Percentiles rank a stretch among this genome's conserved stretches.
These are phyloP conservation scores for Lojkania enalia DNA, from an alignment of 2,329 filamentous ascomycete species.

Conservation along the genomic window DNA sequence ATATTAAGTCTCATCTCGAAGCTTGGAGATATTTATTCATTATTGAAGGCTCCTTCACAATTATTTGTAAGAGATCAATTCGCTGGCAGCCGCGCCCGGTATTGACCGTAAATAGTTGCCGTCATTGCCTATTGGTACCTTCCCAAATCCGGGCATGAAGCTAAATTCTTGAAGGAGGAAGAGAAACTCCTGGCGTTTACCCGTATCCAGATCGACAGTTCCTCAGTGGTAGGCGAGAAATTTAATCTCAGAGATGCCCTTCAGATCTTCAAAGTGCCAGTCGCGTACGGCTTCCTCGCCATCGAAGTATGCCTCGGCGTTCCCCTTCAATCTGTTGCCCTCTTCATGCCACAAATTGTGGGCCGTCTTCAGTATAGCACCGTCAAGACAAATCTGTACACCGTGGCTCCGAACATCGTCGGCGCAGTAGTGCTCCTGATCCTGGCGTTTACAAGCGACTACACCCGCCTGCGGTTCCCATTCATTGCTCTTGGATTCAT, in stretches of 20 bases:
- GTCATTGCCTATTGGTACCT: slow-evolving; percentile 71
- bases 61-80: slow-evolving; percentile 48
- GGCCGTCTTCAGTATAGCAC: slow-evolving; percentile 55
- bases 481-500: slow-evolving; percentile 75
- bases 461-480: slow-evolving; percentile 67
- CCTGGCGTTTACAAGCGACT: slow-evolving; percentile 72
- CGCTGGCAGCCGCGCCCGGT: slow-evolving; percentile 26
- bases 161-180: slow-evolving; percentile 65
- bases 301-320: slow-evolving; percentile 65
- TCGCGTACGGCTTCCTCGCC: slow-evolving; percentile 57
- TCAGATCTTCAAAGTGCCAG: slow-evolving; percentile 57
- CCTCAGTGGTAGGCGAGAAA: slow-evolving; percentile 62
- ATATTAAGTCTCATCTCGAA: slow-evolving; percentile 56
- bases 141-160: slow-evolving; percentile 65
- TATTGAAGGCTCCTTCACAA: slow-evolving; percentile 61
- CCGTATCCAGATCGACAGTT: slow-evolving; percentile 76
- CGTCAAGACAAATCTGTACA: slow-evolving; percentile 77
- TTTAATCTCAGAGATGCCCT: slow-evolving; percentile 58
- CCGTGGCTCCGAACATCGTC: slow-evolving; percentile 76
- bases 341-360: slow-evolving; percentile 64
- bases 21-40: slow-evolving; percentile 70
- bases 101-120: slow-evolving; percentile 40
- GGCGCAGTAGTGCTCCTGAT: slow-evolving; percentile 74
- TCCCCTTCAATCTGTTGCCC: slow-evolving; percentile 59
- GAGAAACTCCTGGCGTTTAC: slow-evolving; percentile 71